Evolutionary conservation across 371 early-diverging fungal species (phyloP), one percentile per base, ranked within the genome.

Genomic region (Smittium culicis): DNA sequence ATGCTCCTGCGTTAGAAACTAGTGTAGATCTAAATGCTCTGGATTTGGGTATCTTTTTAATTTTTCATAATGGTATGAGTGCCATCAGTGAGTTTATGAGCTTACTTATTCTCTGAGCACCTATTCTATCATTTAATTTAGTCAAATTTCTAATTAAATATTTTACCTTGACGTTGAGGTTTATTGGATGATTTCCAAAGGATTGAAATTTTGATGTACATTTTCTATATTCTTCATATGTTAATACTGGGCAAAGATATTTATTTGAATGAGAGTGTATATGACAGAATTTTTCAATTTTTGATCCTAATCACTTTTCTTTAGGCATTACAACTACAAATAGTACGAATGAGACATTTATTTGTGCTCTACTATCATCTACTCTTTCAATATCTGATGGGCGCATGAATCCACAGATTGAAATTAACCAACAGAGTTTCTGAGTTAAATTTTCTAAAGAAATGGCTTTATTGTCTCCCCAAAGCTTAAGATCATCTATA

Each of bases 11-110:
- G 16, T 59, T 5, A 8, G 59, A 16, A 16, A 27, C 59, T 59
- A 59, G 27, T 59, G 59, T 59, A 25, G 59, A 59, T 28, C 59
- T 27, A 28, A 59, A n/a, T 59, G 59, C 59, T 25, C 59, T 59
- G 59, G 59, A 14, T 27, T 59, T 59, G 8, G 59, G 59, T 11
- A 14, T n/a, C 11, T 3, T 59, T 3, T n/a, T 30, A 59, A 11
- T 27, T n/a, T 59, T 27, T 28, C 16, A 27, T 11, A 59, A 16
- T 16, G 5, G 11, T 59, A 59, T 25, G 11, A 59, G 27, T 8
- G 11, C n/a, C 27, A 59, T 59, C 14, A 59, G 27, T 11, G 25
- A 3, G 5, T n/a, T n/a, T 30, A 59, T 59, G 25, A 11, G 25
- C 27, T 59, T 59, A n/a, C 59, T 59, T 3, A 59, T 59, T 27